Conservation (phyloP, 169 alveolate species). For the Theileria annulata region DNA sequence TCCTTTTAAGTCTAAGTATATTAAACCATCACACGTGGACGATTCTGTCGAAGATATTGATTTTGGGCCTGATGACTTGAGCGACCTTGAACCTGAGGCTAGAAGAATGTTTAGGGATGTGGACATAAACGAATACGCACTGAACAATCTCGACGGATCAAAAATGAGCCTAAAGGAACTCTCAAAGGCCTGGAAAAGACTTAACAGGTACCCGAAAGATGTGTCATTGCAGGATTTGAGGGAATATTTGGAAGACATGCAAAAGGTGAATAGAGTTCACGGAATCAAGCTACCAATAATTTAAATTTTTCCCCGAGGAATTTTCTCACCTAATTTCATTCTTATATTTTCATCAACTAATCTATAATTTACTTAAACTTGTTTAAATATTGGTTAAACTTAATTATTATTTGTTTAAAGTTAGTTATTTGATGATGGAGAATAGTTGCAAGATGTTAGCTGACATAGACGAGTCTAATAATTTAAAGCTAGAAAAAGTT, state of each 20-base stretch:
- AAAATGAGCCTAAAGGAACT: conserved; percentile 29
- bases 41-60: conserved; percentile 2
- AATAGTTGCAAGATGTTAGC: not conserved
- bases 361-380: not conserved
- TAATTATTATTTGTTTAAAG: not conserved
- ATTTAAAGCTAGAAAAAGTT: not conserved
- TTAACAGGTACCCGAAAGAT: conserved; percentile 28
- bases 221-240: conserved; percentile 35
- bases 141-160: conserved; percentile 13
- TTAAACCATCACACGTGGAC: not conserved
- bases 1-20: conserved; percentile 8
- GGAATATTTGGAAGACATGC: conserved; percentile 46
- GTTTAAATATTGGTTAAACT: not conserved
- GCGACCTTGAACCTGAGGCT: conserved; percentile 19
- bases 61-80: conserved; percentile 13
- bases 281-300: conserved; percentile 55
- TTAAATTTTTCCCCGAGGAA: conserved; percentile 2
- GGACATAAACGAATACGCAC: conserved; percentile 19
- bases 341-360: not conserved
- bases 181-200: conserved; percentile 54
- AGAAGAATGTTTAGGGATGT: not conserved
- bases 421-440: not conserved
- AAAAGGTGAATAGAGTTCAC: conserved; percentile 42
- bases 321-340: not conserved
- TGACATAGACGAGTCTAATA: not conserved